Evolutionary conservation across 768 basidiomycete species (phyloP).

Genomic region (Termitomyces sp.): DNA sequence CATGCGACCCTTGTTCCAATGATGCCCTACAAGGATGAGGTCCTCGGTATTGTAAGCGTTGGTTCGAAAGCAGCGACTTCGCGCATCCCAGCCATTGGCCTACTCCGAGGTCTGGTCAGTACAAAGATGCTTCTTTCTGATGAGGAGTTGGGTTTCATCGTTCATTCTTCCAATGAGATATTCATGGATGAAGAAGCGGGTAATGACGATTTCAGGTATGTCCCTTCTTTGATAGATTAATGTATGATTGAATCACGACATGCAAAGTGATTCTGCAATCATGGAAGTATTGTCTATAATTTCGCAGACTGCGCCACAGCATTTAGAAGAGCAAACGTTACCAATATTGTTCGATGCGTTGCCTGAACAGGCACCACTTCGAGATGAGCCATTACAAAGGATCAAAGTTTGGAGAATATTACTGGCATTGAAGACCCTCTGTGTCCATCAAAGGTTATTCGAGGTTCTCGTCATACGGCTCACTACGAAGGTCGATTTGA

Average conservation of each 20-base stretch:
- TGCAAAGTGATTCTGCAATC: slow-evolving; percentile 45
- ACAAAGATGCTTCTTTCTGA: slow-evolving; percentile 58
- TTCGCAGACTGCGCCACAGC: slow-evolving; percentile 50
- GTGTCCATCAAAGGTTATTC: slow-evolving; percentile 72
- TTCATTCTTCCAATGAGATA: slow-evolving; percentile 70
- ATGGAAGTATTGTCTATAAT: slow-evolving; percentile 62
- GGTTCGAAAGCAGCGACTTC: slow-evolving; percentile 50
- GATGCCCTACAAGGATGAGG: slow-evolving; percentile 65
- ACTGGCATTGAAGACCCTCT: slow-evolving; percentile 64
- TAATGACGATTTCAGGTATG: slow-evolving; percentile 51
- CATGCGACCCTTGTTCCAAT: slow-evolving; percentile 31
- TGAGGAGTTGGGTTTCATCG: slow-evolving; percentile 74
- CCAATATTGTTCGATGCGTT: slow-evolving; percentile 75
- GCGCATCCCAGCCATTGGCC: slow-evolving; percentile 55
- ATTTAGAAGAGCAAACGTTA: slow-evolving; percentile 70
- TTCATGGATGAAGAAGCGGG: slow-evolving; percentile 47
- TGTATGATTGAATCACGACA: not conserved
- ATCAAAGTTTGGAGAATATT: slow-evolving; percentile 64
- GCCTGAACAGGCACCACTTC: slow-evolving; percentile 58
- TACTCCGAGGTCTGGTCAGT: slow-evolving; percentile 60
- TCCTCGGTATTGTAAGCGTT: slow-evolving; percentile 58
- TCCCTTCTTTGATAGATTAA: not conserved
- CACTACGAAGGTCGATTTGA: slow-evolving; percentile 66
- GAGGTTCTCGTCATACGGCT: slow-evolving; percentile 77
- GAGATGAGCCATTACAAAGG: slow-evolving; percentile 50